These are phyloP conservation scores for Leucoagaricus sp. DNA, from an alignment of 1,284 basidiomycete species.

Conservation along the genomic window DNA sequence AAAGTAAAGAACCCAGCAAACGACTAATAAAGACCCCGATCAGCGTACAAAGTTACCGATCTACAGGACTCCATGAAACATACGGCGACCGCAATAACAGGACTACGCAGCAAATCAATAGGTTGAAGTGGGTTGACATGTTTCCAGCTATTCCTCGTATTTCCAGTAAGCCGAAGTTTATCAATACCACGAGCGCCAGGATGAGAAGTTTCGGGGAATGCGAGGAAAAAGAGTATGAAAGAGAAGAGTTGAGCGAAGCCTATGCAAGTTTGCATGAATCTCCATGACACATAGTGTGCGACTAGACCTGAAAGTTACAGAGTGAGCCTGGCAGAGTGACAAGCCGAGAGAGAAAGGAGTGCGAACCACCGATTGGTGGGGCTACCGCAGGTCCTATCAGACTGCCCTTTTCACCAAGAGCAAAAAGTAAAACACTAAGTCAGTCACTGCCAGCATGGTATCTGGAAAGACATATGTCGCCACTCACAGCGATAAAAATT, in stretches of 20 bases:
- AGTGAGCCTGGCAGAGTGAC: not conserved
- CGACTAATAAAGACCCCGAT: too few species aligned
- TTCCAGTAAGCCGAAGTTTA: conserved; percentile 18
- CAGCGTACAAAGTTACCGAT: too few species aligned
- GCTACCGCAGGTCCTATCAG: conserved; percentile 46
- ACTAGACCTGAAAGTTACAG: conserved; percentile 43
- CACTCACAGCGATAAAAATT: conserved; percentile 55
- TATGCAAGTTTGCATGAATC: conserved; percentile 58
- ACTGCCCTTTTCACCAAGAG: conserved; percentile 34
- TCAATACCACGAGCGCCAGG: conserved; percentile 33
- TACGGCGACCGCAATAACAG: too few species aligned
- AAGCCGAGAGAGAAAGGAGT: not conserved
- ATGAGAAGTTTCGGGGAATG: conserved; percentile 71
- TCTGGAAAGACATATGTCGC: not conserved
- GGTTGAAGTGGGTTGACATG: too few species aligned
- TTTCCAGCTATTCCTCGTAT: conserved; percentile 19
- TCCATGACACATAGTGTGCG: conserved; percentile 66
- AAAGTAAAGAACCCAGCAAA: too few species aligned
- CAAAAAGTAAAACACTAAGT: not conserved
- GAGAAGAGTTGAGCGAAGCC: conserved; percentile 41
- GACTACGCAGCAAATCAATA: conserved; percentile 24
- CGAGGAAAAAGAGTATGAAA: conserved; percentile 46
- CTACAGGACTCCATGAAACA: too few species aligned
- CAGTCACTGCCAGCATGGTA: not conserved
- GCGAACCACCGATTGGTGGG: conserved; percentile 43